These are phyloP conservation scores for Teunomyces panamensis DNA, from an alignment of 805 yeast genomes.

Conservation along the genomic window DNA sequence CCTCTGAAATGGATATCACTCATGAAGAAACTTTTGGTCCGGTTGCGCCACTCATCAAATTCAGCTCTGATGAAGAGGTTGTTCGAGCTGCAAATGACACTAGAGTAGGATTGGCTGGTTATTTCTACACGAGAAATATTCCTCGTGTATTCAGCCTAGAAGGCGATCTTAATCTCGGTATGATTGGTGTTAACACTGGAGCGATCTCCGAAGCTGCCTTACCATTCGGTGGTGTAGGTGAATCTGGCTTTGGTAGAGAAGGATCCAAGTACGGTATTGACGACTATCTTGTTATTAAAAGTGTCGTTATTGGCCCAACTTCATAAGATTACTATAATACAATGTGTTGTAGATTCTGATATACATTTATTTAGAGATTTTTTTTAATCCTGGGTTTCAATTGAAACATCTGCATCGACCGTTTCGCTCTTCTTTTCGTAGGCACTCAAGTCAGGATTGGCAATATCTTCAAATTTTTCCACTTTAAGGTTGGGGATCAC, in stretches of 20 bases:
- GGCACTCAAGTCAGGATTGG: slow-evolving; percentile 16
- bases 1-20: slow-evolving; percentile 53
- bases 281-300: slow-evolving; percentile 66
- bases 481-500: slow-evolving; percentile 13
- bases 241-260: slow-evolving; percentile 80
- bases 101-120: slow-evolving; percentile 75
- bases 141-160: slow-evolving; percentile 57
- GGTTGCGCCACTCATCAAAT: slow-evolving; percentile 66
- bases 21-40: slow-evolving; percentile 85
- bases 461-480: slow-evolving; percentile 22
- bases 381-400: not conserved
- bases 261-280: slow-evolving; percentile 75
- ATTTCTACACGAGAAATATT: slow-evolving; percentile 60
- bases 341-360: not conserved
- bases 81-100: slow-evolving; percentile 60
- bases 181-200: slow-evolving; percentile 82
- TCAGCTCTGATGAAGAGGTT: slow-evolving; percentile 63
- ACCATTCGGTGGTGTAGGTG: slow-evolving; percentile 76
- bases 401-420: not conserved
- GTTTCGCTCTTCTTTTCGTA: slow-evolving; percentile 8
- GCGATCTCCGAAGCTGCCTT: slow-evolving; percentile 63
- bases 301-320: slow-evolving; percentile 50
- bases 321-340: not conserved
- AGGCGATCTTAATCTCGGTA: slow-evolving; percentile 70
- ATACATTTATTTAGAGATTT: not conserved